Conservation (phyloP, 345 rosid genomes). For the Balakata baccata region DNA sequence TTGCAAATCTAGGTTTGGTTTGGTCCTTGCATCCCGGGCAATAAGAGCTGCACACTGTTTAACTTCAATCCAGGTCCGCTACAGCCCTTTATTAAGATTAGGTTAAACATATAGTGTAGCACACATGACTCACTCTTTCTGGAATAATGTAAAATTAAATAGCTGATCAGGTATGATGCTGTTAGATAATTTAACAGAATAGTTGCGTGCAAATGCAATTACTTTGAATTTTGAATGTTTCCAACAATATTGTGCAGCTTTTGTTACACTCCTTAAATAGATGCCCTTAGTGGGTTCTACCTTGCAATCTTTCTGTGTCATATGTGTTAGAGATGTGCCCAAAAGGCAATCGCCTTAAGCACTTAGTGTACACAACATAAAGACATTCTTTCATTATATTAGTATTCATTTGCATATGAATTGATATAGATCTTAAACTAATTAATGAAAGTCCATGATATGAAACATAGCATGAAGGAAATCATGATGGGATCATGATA, state of each 20-base stretch:
- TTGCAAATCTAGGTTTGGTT: conserved; percentile 55
- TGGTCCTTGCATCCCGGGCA: conserved; percentile 76
- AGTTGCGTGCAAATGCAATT: neutral
- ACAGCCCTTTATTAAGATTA: neutral
- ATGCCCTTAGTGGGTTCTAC: neutral
- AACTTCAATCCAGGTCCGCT: conserved; percentile 87
- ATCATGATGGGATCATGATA: no score
- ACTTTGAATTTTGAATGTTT: neutral
- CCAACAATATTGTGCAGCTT: neutral
- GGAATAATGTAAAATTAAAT: neutral
- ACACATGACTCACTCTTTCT: neutral
- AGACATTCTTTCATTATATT: no score
- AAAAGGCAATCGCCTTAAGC: no score
- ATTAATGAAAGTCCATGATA: no score
- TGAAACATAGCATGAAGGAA: no score
- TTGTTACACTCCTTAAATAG: neutral
- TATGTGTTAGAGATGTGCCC: no score
- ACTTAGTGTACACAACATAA: no score
- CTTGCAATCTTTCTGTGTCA: neutral
- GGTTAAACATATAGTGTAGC: no score
- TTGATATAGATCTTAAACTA: no score
- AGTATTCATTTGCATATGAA: no score
- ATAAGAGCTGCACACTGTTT: conserved; percentile 94
- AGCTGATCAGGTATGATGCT: neutral
- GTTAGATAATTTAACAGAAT: neutral